Base-by-base conservation (phyloP, 495 filamentous ascomycete species). In the Lasiosphaeriaceae sp. region DNA sequence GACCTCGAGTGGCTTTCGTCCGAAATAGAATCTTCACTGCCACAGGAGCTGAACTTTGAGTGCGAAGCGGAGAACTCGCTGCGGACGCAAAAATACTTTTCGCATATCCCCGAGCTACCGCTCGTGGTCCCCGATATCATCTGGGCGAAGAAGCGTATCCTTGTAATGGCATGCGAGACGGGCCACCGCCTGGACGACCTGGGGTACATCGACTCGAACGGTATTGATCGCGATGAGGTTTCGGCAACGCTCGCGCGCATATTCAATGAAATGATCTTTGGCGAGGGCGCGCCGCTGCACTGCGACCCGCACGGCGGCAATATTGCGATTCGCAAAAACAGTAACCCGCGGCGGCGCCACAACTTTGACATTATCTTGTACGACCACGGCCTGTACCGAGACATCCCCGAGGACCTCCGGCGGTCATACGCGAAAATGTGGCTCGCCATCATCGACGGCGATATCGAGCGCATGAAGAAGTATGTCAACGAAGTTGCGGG, bases 241-340 rank as follows among this genome's bases (percentile, higher is more conserved):
- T 95, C 92, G 7, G 94, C 95, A 0, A 88, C 93, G 0, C 74
- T 99, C 5, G 87, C 93, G 2, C 85, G 86, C 47, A 92, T 97
- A 54, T 99, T 99, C 80, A 99, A 99, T 75, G 92, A 96, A 69
- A 99, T 99, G 95, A 96, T 99, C 56, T 99, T 99, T 63, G 93
- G 94, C 26, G 84, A 86, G 47, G 77, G 86, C 57, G 92, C 94
- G 2, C 90, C 93, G 0, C 77, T 99, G 34, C 95, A 99, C 74
- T 99, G 95, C 70, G 95, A 99, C 66, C 95, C 95, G 2, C 95
- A 99, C 65, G 94, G 92, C 52, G 95, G 95, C 29, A 99, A 99
- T 68, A 90, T 97, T 26, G 94, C 95, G 24, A 91, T 99, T 58
- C 84, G 94, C 24, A 82, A 84, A 63, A 92, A 91, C 24, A 70